Evolutionary conservation across 2,329 filamentous ascomycete species (phyloP), one percentile per base, ranked within the genome.

Genomic region (Aureobasidium mangrovei): DNA sequence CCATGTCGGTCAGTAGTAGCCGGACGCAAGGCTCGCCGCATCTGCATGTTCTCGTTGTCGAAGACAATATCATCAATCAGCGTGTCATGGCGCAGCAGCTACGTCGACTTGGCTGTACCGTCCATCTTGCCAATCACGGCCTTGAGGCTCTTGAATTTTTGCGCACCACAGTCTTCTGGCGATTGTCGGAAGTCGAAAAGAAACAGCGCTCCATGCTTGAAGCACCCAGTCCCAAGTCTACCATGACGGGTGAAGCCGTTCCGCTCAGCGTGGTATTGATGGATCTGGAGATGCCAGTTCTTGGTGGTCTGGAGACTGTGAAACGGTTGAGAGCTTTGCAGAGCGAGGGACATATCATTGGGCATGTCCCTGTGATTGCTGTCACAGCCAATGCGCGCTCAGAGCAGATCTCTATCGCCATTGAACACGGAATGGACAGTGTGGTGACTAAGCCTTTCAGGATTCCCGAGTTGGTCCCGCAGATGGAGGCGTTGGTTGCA

Each of bases 221-320:
- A 7, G 24, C 36, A 24, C 52, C 31, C 2, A 38, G 42, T 10
- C 42, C 35, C 12, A 35, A 5, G 7, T 26, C 26, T 3, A n/a
- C 43, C 5, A 41, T 18, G 32, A 35, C 32, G 6, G 32, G 32
- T 7, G n/a, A 27, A 4, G 7, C 32, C 1, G 29, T 53, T 8
- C 55, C 47, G 4, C 32, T 56, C 2, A 38, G 24, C 7, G 42
- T 56, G 35, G 35, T 56, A 31, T 47, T 56, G 7, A 56, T 56
- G 55, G 55, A 56, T 26, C 9, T 59, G 35, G 85, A 88, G 63
- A 89, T 89, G 85, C 85, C 85, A 0, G 76, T 88, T 36, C 88
- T 89, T 84, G 84, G 88, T 61, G 85, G 85, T 40, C 80, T 85
- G 65, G 83, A 82, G 3, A 87, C 85, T 57, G 80, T 84, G 6